These are phyloP conservation scores for Gyrodon lividus DNA, from an alignment of 768 basidiomycete species.

Conservation along the genomic window DNA sequence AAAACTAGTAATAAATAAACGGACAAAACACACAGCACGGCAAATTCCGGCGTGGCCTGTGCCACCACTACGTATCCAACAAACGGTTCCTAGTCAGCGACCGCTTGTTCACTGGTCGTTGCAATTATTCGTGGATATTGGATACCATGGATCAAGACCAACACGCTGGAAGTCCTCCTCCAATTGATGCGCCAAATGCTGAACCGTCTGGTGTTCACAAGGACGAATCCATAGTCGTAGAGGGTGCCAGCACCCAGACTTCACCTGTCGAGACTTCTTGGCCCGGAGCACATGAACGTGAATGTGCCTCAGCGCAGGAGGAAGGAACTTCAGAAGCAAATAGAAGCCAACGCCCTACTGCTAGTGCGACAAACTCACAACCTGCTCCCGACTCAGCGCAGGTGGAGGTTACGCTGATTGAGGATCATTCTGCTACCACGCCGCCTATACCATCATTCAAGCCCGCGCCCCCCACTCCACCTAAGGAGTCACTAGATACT, in stretches of 20 bases:
- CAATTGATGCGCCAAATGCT: constrained; percentile 2
- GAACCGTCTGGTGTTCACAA: constrained; percentile 4
- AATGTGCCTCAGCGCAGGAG: neutral
- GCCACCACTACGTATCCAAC: neutral
- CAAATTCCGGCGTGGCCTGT: constrained; percentile 24
- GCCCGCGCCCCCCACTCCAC: neutral
- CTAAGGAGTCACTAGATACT: constrained; percentile 6
- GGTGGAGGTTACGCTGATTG: neutral
- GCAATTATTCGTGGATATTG: neutral
- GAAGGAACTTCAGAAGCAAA: neutral
- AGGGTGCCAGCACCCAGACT: constrained; percentile 3
- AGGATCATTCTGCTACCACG: neutral
- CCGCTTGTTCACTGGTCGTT: neutral
- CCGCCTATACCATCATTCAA: constrained; percentile 12
- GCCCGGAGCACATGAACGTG: neutral
- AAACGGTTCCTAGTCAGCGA: neutral
- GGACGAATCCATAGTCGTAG: constrained; percentile 11
- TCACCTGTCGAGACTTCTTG: constrained; percentile 2
- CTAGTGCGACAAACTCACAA: neutral
- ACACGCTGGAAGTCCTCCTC: neutral
- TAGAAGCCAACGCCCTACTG: neutral
- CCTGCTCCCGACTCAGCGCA: constrained; percentile 3
- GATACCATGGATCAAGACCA: constrained; percentile 19
- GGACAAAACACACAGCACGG: constrained; percentile 9
- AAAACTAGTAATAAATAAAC: too few species aligned